Evolutionary conservation across 495 filamentous ascomycete species (phyloP), one percentile per base, ranked within the genome.

Genomic region (Lasiosphaeriaceae sp.): DNA sequence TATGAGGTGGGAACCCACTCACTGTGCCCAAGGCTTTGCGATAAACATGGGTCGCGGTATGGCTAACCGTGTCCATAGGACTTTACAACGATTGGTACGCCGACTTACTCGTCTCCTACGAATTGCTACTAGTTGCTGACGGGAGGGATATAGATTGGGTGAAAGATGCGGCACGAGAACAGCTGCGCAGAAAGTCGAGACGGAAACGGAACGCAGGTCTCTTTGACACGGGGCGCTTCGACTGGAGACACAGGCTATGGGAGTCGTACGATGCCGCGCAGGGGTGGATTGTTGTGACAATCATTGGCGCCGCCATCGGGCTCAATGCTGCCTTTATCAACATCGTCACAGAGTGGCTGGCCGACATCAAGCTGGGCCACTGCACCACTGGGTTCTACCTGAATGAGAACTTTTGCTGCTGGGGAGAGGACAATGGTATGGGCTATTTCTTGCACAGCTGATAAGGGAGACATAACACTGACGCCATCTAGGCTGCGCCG

Each of bases 341-440:
- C 69, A 97, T 98, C 59, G 82, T 94, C 52, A 97, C 94, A 21
- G 94, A 98, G 67, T 98, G 94, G 94, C 72, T 98, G 46, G 89
- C 91, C 51, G 94, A 98, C 74, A 86, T 97, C 66, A 97, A 97
- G 74, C 80, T 92, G 50, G 94, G 94, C 23, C 86, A 96, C 71
- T 98, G 94, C 76, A 89, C 85, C 2, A 96, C 92, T 2, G 93
- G 87, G 31, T 98, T 97, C 72, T 98, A 98, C 71, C 78, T 98
- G 17, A 98, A 98, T 74, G 90, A 98, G 77, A 87, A 88, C 66
- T 98, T 98, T 70, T 98, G 94, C 74, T 98, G 94, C 71, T 97
- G 93, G 94, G 94, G 95, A 9, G 87, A 92, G 31, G 93, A 97
- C 63, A 87, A 86, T 67, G 90, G 87, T 88, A 75, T 17, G 58